Conservation (phyloP, 257 asterid genomes). For the Haberlea rhodopensis region DNA sequence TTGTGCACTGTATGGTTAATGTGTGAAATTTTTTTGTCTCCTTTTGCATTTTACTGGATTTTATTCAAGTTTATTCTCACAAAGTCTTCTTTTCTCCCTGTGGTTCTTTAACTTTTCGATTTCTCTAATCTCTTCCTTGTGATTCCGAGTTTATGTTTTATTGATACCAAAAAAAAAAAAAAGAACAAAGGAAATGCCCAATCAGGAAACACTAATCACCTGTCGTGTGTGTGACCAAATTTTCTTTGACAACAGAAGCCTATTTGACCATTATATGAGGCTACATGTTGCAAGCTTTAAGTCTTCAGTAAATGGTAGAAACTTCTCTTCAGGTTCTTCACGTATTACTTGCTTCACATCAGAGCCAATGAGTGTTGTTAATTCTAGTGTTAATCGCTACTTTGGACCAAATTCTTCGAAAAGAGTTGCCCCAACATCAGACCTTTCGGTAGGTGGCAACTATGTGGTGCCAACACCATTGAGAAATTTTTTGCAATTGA, state of each 20-base stretch:
- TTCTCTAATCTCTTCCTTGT: neutral
- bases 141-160: slow-evolving; percentile 8
- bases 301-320: slow-evolving; percentile 8
- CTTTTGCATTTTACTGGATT: neutral
- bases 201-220: slow-evolving; percentile 21
- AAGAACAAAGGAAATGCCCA: slow-evolving; percentile 13
- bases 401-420: neutral
- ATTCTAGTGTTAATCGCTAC: neutral
- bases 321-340: slow-evolving; percentile 14
- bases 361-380: slow-evolving; percentile 12
- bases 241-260: slow-evolving; percentile 24
- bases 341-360: neutral
- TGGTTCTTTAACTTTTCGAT: too few relatives aligned
- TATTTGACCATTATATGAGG: slow-evolving; percentile 24
- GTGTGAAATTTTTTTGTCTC: neutral
- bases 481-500: neutral
- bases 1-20: neutral
- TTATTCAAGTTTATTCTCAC: neutral
- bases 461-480: slow-evolving; percentile 1
- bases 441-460: neutral
- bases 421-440: neutral
- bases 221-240: slow-evolving; percentile 30
- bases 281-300: slow-evolving; percentile 3
- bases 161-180: neutral
- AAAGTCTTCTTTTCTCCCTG: slow-evolving; percentile 5